Conservation (phyloP, 192 early-diverging fungal species). For the Backusella psychrophila region DNA sequence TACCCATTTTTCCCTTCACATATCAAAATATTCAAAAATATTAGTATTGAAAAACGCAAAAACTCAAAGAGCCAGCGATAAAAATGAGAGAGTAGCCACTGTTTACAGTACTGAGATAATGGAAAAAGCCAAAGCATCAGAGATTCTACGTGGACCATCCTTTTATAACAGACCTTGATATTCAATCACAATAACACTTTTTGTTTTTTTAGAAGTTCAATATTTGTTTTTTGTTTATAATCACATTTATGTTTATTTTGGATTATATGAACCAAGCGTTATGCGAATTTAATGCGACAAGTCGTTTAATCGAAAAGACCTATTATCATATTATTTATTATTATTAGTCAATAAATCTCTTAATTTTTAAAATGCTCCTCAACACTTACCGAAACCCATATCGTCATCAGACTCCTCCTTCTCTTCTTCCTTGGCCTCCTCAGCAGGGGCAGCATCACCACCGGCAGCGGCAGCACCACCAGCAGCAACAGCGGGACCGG, state of each 20-base stretch:
- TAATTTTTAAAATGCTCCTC: not conserved
- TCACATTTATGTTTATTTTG: not conserved
- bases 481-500: constrained; percentile 37
- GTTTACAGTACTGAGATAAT: constrained; percentile 32
- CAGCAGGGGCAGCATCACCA: constrained; percentile 43
- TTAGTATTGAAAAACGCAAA: constrained; percentile 27
- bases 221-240: not conserved
- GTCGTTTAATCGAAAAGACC: constrained; percentile 56
- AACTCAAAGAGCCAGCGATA: not conserved
- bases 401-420: constrained; percentile 80
- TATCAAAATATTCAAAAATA: not conserved
- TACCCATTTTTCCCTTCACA: not conserved
- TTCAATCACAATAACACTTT: not conserved
- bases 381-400: constrained; percentile 78
- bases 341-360: not conserved
- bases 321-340: constrained; percentile 5
- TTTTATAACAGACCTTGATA: not conserved
- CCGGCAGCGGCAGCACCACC: constrained; percentile 28
- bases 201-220: not conserved
- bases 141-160: not conserved
- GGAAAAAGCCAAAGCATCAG: constrained; percentile 19
- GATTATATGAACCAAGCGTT: constrained; percentile 4
- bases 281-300: not conserved
- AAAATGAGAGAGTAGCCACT: constrained; percentile 20
- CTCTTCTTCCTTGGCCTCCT: constrained; percentile 54